Conservation (phyloP, 1,139 yeast genomes). For the Hemisphaericaspora xylanilytica region DNA sequence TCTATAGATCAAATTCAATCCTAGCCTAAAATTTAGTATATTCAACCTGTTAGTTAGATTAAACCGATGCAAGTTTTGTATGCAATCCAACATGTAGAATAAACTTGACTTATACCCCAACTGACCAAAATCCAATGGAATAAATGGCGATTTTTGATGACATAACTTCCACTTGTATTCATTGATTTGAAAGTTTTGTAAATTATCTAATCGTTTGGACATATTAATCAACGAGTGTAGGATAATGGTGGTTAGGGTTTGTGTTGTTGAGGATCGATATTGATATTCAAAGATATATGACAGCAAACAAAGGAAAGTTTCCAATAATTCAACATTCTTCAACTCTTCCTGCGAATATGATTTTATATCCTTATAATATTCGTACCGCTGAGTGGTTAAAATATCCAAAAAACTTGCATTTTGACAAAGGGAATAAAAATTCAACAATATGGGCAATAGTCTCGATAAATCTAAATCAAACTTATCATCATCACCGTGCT, state of each 20-base stretch:
- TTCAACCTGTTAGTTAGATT: constrained; percentile 38
- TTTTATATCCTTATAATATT: constrained; percentile 12
- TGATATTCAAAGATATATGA: constrained; percentile 41
- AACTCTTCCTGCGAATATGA: constrained; percentile 17
- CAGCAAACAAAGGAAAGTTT: constrained; percentile 36
- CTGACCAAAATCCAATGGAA: constrained; percentile 26
- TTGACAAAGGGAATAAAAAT: constrained; percentile 10
- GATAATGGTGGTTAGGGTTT: constrained; percentile 24
- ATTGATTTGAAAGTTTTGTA: constrained; percentile 26
- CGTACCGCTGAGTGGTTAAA: constrained; percentile 24
- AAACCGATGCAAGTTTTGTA: constrained; percentile 37
- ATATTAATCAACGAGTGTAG: constrained; percentile 25
- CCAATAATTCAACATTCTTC: constrained; percentile 23
- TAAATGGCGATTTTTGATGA: constrained; percentile 37
- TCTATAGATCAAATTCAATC: constrained; percentile 24
- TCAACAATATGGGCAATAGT: constrained; percentile 20
- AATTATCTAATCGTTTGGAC: constrained; percentile 16
- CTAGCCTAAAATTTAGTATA: constrained; percentile 28
- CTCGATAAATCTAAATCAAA: constrained; percentile 22
- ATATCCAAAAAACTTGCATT: constrained; percentile 22
- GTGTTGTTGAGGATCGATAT: constrained; percentile 24
- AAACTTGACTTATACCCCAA: constrained; percentile 29
- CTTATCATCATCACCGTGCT: constrained; percentile 11
- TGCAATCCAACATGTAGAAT: constrained; percentile 38
- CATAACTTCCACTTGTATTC: constrained; percentile 44